Base-by-base conservation (phyloP, 2,329 filamentous ascomycete species). In the Lecanicillium sp. region DNA sequence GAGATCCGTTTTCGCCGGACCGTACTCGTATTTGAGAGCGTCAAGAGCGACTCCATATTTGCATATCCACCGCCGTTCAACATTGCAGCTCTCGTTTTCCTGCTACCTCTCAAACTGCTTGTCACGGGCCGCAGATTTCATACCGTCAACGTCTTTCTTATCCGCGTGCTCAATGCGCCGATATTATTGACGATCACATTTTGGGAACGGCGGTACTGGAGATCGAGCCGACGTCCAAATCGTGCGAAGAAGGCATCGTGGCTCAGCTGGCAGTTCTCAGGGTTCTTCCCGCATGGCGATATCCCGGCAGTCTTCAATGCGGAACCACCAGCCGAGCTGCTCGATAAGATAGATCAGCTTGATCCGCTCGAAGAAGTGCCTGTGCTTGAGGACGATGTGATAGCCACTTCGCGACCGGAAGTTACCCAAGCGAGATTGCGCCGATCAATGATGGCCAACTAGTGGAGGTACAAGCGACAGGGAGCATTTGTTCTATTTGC, bases 1-100 rank as follows among this genome's bases (percentile, higher is more conserved):
- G 84, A 88, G 62, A 82, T 87, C 23, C 80, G 84, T 53, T 88
- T 86, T 61, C 78, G 84, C 5, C 76, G 83, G 36, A 81, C 84
- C 1, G 84, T 88, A 8, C 68, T 87, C 14, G 87, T 84, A 0
- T 84, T 87, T 53, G 83, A 87, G 64, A 83, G 84, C 24, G 84
- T 87, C 55, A 87, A 87, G 37, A 51, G 49, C 39, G 48, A 51
- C 32, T 51, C 45, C 38, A 51, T 48, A 12, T 51, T 44, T 39
- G 36, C 49, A 6, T 47, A 46, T 19, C 37, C 43, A 4, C 43
- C 29, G n/a, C 43, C 38, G n/a, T 48, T 86, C 63, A 88, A 88
- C 56, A 73, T 88, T 24, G 62, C 83, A 14, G 84, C 84, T 2
- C 68, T 87, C 15, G 47, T 79, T 21, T 59, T 81, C 26, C 68